Percentiles rank a stretch among this genome's conserved stretches.
phyloP scores from a whole-genome alignment of 805 yeast genomes.

The Myxozyma sirexii region DNA sequence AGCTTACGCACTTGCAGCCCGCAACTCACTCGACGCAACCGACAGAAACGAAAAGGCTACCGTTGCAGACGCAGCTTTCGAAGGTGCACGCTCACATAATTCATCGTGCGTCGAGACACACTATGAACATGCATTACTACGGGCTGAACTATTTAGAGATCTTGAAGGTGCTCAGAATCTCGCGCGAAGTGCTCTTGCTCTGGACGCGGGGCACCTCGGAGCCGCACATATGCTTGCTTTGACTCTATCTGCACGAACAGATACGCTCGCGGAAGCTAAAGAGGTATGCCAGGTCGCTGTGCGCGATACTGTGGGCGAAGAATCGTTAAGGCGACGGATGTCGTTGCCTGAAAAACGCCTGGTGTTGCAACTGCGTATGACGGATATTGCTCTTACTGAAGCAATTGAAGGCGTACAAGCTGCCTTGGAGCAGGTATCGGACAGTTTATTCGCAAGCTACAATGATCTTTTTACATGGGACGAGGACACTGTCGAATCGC shows the following conservation, averaged over 20 bases:
- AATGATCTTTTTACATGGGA: conserved; percentile 34
- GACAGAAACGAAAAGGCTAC: conserved; percentile 7
- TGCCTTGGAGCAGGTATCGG: conserved; percentile 30
- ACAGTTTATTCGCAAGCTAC: conserved; percentile 26
- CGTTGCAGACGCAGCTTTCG: conserved; percentile 18
- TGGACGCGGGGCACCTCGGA: conserved; percentile 22
- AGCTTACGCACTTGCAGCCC: conserved; percentile 23
- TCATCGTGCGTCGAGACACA: conserved; percentile 1
- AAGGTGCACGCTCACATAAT: conserved; percentile 10
- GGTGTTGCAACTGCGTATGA: conserved; percentile 26
- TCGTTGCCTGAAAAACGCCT: conserved; percentile 26
- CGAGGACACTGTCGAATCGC: conserved; percentile 34
- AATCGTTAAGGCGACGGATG: conserved; percentile 8
- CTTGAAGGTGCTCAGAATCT: conserved; percentile 16
- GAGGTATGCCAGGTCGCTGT: conserved; percentile 14
- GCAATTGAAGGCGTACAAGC: conserved; percentile 27
- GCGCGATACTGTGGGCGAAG: conserved; percentile 1
- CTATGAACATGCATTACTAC: conserved; percentile 24
- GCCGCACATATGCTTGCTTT: conserved; percentile 29
- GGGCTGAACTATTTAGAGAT: conserved; percentile 17
- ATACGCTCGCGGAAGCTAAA: conserved; percentile 18
- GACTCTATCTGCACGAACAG: conserved; percentile 14
- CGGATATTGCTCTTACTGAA: conserved; percentile 30
- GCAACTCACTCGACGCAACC: conserved; percentile 10
- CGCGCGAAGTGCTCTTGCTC: conserved; percentile 15